Conservation (phyloP, 2,329 filamentous ascomycete genomes). For the Leptodontidium sp. region DNA sequence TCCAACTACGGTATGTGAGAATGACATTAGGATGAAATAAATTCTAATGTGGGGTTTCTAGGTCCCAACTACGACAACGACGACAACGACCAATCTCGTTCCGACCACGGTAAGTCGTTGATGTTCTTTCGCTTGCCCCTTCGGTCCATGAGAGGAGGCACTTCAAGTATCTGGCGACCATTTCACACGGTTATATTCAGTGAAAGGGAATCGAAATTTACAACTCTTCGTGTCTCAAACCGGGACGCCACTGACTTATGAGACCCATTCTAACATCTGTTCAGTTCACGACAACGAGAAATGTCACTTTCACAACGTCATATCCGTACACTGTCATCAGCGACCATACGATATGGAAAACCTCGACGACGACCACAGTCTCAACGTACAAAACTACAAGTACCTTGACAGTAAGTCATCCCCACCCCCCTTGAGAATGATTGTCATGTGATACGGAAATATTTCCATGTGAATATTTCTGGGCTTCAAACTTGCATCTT, state of each 20-base stretch:
- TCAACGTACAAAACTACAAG: conserved; percentile 13
- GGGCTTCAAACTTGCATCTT: no score
- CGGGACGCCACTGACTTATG: not conserved
- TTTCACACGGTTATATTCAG: no score
- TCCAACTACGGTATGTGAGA: conserved; percentile 22
- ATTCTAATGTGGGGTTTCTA: not conserved
- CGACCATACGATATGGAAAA: conserved; percentile 15
- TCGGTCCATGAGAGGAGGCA: not conserved
- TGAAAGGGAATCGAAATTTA: no score
- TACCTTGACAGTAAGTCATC: not conserved
- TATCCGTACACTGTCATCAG: conserved; percentile 21
- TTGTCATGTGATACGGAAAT: not conserved
- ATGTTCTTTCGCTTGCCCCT: not conserved
- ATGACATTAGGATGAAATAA: not conserved
- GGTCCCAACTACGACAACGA: conserved; percentile 18
- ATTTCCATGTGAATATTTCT: not conserved
- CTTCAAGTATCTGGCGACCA: no score
- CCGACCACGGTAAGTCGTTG: conserved; percentile 16
- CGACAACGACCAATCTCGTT: conserved; percentile 18
- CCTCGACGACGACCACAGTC: not conserved
- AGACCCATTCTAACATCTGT: conserved; percentile 5
- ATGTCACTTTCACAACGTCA: conserved; percentile 25
- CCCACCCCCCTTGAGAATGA: no score
- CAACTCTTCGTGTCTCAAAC: no score
- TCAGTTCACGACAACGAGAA: conserved; percentile 29